Base-by-base conservation (phyloP, 768 basidiomycete species). In the Tephrocybe sp. region DNA sequence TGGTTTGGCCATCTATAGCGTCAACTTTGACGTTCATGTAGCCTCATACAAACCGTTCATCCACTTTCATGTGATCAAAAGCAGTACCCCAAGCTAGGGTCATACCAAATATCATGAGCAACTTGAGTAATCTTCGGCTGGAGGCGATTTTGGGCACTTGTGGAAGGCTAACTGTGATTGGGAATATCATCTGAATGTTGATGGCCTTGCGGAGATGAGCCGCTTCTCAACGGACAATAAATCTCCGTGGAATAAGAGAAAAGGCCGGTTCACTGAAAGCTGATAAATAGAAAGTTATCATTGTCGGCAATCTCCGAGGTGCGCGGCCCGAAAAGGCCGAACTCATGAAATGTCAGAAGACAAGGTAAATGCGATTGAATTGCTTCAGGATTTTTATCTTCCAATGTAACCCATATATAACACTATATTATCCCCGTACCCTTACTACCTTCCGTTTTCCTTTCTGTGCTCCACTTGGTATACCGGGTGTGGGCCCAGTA, bases 371-470 rank as follows among this genome's bases (percentile, higher is more conserved):
- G 11, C 8, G n/a, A 38, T 38, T 18, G 37, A 19, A 37, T 21
- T 50, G 42, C 23, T 38, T 42, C 44, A 42, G 29, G 25, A 25
- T 43, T 24, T 44, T 49, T 42, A 22, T 34, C 33, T 34, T 34
- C 44, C 42, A 22, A 31, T 45, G 37, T 34, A 52, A 15, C 33
- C 21, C 30, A 22, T 11, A 30, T 47, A 43, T 41, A 46, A 15
- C 22, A 25, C 9, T n/a, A 16, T 15, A 19, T 64, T 53, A 85
- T 39, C 79, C 83, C 54, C 86, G 76, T 11, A 91, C 86, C 55
- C 88, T 73, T 15, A 91, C 78, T 6, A 91, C 86, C 64, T 88
- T 91, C 69, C 86, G 71, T 64, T 91, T 91, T 27, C 88, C 88
- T 63, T 90, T 90, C 63, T 81, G 76, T 54, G 65, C 57, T 21